phyloP scores from a whole-genome alignment of 352 stramenopile genomes.

The Blastocystis hominis region DNA sequence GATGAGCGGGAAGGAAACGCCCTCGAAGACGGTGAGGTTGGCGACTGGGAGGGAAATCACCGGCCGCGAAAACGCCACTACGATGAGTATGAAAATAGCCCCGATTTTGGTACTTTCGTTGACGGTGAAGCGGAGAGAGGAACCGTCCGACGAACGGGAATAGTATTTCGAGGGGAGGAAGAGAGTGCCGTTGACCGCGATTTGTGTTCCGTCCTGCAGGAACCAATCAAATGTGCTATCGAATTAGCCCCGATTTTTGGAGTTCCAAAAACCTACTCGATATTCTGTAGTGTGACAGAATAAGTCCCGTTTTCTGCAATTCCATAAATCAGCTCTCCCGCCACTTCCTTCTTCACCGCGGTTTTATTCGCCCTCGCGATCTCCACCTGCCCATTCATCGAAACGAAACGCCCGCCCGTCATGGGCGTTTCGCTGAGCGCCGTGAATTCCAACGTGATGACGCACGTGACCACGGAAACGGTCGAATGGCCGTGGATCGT shows the following conservation, averaged over 20 bases:
- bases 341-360: no score
- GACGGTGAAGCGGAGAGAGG: background rate
- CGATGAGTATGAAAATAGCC: background rate
- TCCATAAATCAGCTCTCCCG: background rate
- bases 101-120: background rate
- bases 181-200: background rate
- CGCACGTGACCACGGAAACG: background rate
- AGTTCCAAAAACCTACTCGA: background rate
- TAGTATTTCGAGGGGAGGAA: background rate
- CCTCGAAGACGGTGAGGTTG: background rate
- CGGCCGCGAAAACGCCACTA: background rate
- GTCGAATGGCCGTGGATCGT: background rate
- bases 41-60: background rate
- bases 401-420: background rate
- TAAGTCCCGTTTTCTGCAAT: background rate
- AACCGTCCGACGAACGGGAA: no score
- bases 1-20: conserved; percentile 4
- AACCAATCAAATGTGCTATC: background rate
- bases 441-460: background rate
- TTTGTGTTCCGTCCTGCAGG: background rate
- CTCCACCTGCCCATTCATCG: background rate
- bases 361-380: background rate
- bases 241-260: background rate
- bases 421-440: background rate
- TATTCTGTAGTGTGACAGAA: background rate